Base-by-base conservation (phyloP, 2,329 filamentous ascomycete species). In the Xylariales sp. region DNA sequence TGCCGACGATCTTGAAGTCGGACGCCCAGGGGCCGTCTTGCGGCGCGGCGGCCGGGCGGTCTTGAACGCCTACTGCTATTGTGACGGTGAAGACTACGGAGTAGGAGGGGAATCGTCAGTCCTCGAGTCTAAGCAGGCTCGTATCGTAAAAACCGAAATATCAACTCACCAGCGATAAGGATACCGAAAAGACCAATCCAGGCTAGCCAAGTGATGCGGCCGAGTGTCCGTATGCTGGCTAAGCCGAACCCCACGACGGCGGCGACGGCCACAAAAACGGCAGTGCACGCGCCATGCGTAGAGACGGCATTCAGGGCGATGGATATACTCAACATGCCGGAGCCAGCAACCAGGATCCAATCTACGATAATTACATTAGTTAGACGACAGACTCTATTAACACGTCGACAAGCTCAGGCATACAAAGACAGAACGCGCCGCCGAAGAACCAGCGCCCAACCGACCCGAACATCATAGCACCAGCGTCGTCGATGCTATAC, bases 401-500 rank as follows among this genome's bases (percentile, higher is more conserved):
- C 3, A 45, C 23, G 23, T 30, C 0, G 9, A n/a, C 10, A 39
- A 34, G 30, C 30, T 6, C 16, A 48, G 23, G 39, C 57, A 62
- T 45, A 79, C 81, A 77, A 68, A 83, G 64, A 73, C 76, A 74
- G 57, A 80, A 78, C 12, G 72, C 69, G n/a, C 67, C 68, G 6
- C 76, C 80, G 60, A 85, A 78, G 30, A 83, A 58, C 57, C 82
- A 82, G 3, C 81, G 79, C 0, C 84, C 84, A 5, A 80, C 62
- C 1, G 76, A 78, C 14, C 85, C 85, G 68, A 85, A 84, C 71
- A 18, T 84, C 85, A 2, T 81, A 2, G 9, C 52, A 23, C 61
- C 61, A 12, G 43, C 85, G 71, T 87, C 85, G 55, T 85, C 85
- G 62, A 87, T 83, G 32, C 82, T 80, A 71, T 87, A 86, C 1